Conservation (phyloP, 139 green algal genomes). For the Chlorella sp. region DNA sequence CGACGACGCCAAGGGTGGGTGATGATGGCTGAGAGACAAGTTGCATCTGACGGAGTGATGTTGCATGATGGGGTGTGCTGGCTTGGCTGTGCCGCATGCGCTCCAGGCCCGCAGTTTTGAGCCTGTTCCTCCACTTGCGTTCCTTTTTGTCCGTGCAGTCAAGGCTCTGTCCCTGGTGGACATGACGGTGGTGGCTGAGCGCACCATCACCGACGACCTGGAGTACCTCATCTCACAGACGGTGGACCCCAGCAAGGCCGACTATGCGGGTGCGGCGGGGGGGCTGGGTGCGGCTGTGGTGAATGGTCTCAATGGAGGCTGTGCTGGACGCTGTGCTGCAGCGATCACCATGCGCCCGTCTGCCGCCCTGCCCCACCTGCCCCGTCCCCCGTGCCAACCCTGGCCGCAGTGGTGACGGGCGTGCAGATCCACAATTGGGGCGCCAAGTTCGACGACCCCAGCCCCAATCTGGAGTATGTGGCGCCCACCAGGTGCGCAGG, state of each 20-base stretch:
- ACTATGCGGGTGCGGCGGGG: slow-evolving; percentile 72
- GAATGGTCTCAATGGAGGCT: background rate
- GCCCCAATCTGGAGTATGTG: slow-evolving; percentile 81
- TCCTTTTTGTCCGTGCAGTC: no score
- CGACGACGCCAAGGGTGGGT: slow-evolving; percentile 1
- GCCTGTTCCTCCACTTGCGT: no score
- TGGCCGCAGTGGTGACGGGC: slow-evolving; percentile 70
- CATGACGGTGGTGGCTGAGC: slow-evolving; percentile 82
- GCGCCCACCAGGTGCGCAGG: background rate
- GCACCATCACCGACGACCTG: slow-evolving; percentile 84
- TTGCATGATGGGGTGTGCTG: no score
- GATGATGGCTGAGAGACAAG: background rate
- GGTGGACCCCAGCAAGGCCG: slow-evolving; percentile 79
- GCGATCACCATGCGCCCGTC: no score
- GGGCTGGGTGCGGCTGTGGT: background rate
- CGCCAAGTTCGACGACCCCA: slow-evolving; percentile 56
- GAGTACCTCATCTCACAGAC: slow-evolving; percentile 86
- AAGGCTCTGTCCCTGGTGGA: slow-evolving; percentile 65
- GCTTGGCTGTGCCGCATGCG: no score
- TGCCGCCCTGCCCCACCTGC: background rate
- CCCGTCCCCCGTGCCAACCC: background rate
- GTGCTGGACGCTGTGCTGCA: background rate
- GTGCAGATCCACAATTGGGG: slow-evolving; percentile 92
- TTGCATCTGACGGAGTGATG: no score
- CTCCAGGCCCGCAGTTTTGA: no score